A percentile compares a stretch with the other conserved stretches of the same genome.
These are phyloP conservation scores for Gloeostereum incarnatum DNA, from an alignment of 768 basidiomycete genomes.

Conservation along the genomic window DNA sequence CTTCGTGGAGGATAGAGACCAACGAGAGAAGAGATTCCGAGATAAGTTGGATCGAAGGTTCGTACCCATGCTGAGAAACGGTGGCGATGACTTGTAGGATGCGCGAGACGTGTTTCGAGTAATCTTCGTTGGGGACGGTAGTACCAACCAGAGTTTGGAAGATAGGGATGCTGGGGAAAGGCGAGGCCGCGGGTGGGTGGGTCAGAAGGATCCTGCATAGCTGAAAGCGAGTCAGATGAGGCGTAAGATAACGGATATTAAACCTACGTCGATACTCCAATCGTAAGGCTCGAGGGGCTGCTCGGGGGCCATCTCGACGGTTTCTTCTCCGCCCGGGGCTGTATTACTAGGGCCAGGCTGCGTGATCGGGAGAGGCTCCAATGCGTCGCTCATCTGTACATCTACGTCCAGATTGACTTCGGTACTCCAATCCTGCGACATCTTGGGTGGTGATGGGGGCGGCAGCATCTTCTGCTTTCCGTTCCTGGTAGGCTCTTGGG, in stretches of 20 bases:
- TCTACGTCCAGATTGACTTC: too few species aligned
- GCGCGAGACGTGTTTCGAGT: slow-evolving; percentile 30
- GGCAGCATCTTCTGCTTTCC: too few species aligned
- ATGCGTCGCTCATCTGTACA: slow-evolving; percentile 21
- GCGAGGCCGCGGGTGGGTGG: slow-evolving; percentile 32
- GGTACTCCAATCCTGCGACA: too few species aligned
- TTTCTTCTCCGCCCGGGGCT: slow-evolving; percentile 6
- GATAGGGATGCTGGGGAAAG: slow-evolving; percentile 35
- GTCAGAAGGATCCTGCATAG: slow-evolving; percentile 52
- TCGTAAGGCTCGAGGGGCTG: slow-evolving; percentile 31
- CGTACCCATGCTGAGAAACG: background rate
- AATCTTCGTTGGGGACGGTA: slow-evolving; percentile 20
- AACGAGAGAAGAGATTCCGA: slow-evolving; percentile 31
- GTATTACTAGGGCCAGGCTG: too few species aligned
- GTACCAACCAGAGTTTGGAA: slow-evolving; percentile 43
- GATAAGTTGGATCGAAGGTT: slow-evolving; percentile 10
- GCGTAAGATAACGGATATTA: background rate
- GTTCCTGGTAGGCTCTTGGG: too few species aligned
- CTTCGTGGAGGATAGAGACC: slow-evolving; percentile 22
- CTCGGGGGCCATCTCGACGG: slow-evolving; percentile 21
- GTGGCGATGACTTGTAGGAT: slow-evolving; percentile 38
- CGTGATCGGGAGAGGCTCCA: too few species aligned
- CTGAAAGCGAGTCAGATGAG: slow-evolving; percentile 20
- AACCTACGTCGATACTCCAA: slow-evolving; percentile 47
- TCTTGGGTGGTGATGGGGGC: too few species aligned